Base-by-base conservation (phyloP, 208 protist species). In the Acanthamoeba triangularis region DNA sequence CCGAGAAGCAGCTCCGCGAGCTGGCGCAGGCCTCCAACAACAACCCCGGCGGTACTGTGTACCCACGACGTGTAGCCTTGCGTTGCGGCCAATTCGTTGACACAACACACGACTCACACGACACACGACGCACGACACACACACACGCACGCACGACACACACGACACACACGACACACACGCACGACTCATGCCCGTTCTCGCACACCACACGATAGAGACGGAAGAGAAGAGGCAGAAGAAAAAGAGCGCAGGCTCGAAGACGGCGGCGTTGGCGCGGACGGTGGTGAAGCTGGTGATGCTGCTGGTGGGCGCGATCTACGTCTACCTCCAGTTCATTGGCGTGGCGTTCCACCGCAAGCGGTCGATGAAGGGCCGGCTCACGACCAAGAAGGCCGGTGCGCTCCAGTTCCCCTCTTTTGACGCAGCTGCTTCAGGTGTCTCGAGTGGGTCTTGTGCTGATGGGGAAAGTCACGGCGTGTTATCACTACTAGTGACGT, bases 1-100 rank as follows among this genome's bases (percentile, higher is more conserved):
- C 76, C 18, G 76, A 85, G 76, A 85, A 56, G 47, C 76, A 85
- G 44, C 76, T 85, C 16, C 76, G 47, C 25, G 76, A 54, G 47
- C 76, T 85, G 20, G 47, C 59, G 59, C 1, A n/a, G 16, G 3
- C 23, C 69, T 65, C 59, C 28, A 65, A n/a, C 59, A 65, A 65
- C 28, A 47, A 47, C 41, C 41, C 41, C 0, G 41, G 41, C 2
- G 35, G 14, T 14, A 84, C 20, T n/a, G n/a, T n/a, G n/a, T n/a
- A n/a, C n/a, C n/a, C n/a, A n/a, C n/a, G n/a, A n/a, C n/a, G n/a
- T n/a, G n/a, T n/a, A n/a, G n/a, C n/a, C n/a, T n/a, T n/a, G n/a
- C n/a, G n/a, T n/a, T n/a, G n/a, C n/a, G n/a, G n/a, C n/a, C n/a
- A n/a, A n/a, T n/a, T n/a, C n/a, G n/a, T n/a, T n/a, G n/a, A n/a